phyloP scores from a whole-genome alignment of 23 red algal species.

The Agarophyton chilense region DNA sequence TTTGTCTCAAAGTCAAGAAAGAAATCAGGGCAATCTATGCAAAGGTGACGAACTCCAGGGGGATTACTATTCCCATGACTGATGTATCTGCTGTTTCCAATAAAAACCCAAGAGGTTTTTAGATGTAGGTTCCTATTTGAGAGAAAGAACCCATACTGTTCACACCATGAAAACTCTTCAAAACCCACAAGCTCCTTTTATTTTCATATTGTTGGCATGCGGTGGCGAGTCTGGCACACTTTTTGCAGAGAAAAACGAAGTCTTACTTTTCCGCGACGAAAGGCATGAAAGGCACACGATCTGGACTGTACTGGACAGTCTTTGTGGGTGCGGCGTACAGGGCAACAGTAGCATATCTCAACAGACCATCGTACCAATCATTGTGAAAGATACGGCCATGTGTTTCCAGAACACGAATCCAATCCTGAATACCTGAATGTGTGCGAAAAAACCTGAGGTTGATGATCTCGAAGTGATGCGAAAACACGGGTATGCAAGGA shows the following conservation, averaged over 20 bases:
- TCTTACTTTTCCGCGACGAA: not conserved
- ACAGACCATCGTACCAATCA: constrained; percentile 41
- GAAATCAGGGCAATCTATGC: not conserved
- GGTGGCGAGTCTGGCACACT: not conserved
- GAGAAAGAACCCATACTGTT: not conserved
- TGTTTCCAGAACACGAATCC: constrained; percentile 54
- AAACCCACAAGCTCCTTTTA: not conserved
- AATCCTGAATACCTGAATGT: constrained; percentile 70
- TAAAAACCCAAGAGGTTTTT: not conserved
- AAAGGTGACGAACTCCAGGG: not conserved
- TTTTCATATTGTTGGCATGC: not conserved
- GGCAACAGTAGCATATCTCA: constrained; percentile 55
- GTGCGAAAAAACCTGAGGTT: constrained; percentile 61
- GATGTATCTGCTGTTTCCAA: not conserved
- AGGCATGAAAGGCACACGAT: constrained; percentile 12
- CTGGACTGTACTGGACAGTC: constrained; percentile 3
- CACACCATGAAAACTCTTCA: not conserved
- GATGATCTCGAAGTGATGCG: constrained; percentile 53
- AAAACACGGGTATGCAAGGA: constrained; percentile 37
- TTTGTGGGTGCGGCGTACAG: constrained; percentile 52
- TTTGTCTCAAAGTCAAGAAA: not conserved
- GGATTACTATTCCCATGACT: not conserved
- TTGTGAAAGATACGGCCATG: constrained; percentile 52
- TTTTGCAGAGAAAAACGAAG: not conserved
- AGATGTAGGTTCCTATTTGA: not conserved